Base-by-base conservation (phyloP, 2,329 filamentous ascomycete species). In the Chaetomiaceae sp. region DNA sequence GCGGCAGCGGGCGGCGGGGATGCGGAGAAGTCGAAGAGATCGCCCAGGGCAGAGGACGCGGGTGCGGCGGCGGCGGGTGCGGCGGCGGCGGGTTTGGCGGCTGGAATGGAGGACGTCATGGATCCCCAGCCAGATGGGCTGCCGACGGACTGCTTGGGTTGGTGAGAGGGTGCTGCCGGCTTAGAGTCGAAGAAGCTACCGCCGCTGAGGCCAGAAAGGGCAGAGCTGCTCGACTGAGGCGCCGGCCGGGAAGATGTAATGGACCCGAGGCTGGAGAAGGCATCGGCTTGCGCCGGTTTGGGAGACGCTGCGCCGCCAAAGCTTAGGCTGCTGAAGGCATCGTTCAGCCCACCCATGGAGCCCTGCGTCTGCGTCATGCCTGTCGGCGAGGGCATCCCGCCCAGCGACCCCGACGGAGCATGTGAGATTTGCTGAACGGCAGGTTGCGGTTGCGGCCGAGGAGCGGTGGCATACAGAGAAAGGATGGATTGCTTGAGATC, bases 401-500 rank as follows among this genome's bases (percentile, higher is more conserved):
- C 81, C 58, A 90, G 86, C 0, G 83, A 82, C 22, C 75, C 73
- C 32, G 75, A 75, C 11, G 77, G 74, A 29, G 72, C 71, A 62
- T 85, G 82, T 24, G 74, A 69, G 35, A 68, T 65, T 47, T 74
- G 71, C 18, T 74, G 68, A 9, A 65, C 68, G 11, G 40, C 27
- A 5, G 47, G 42, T 45, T 67, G 71, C 20, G 79, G 73, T 57
- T 86, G 84, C n/a, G 87, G 81, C 61, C 88, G 86, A 1, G 89
- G 86, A 5, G 81, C 80, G 7, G 88, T 86, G 10, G 90, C 88
- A 63, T 98, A 98, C 14, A 98, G 76, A 7, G 93, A 98, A 39
- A 98, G 70, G 50, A 98, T 98, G 2, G 91, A 97, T 66, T 96
- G 91, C 68, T 98, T 98, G 50, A 98, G 72, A 62, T 98, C 93